These are phyloP conservation scores for Taphrina deformans DNA, from an alignment of 1,139 yeast species.

Conservation along the genomic window DNA sequence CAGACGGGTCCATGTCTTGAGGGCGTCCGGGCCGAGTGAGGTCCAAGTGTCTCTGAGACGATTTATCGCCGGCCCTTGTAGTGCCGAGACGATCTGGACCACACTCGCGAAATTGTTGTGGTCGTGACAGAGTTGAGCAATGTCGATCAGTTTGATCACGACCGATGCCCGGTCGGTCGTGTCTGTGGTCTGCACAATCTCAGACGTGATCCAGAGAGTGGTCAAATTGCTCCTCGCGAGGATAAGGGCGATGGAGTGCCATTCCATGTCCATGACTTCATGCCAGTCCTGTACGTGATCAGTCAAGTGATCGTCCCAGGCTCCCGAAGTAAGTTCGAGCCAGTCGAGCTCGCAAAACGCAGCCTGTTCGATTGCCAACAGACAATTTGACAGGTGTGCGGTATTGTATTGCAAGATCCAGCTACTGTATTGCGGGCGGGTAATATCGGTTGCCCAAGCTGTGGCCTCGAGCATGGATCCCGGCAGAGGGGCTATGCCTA, in stretches of 20 bases:
- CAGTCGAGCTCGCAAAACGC: constrained; percentile 83
- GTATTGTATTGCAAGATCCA: constrained; percentile 66
- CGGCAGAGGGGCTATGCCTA: constrained; percentile 38
- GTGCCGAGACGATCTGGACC: constrained; percentile 81
- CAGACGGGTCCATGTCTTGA: constrained; percentile 48
- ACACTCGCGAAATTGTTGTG: constrained; percentile 81
- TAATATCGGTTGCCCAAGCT: constrained; percentile 57
- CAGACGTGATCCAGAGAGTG: constrained; percentile 75
- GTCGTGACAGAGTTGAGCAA: constrained; percentile 65
- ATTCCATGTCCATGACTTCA: background rate
- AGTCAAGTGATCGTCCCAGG: constrained; percentile 50
- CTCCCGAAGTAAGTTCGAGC: constrained; percentile 55
- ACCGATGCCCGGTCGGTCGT: constrained; percentile 62
- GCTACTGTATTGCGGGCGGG: background rate
- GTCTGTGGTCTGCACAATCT: constrained; percentile 67
- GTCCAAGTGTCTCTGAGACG: constrained; percentile 72
- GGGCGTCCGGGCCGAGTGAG: constrained; percentile 54
- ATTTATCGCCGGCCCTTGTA: constrained; percentile 69
- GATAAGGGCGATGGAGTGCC: background rate
- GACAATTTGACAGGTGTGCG: constrained; percentile 65
- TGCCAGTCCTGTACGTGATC: constrained; percentile 10
- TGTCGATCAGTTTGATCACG: constrained; percentile 76
- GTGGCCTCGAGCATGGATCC: background rate
- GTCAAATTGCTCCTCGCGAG: background rate
- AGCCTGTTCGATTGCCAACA: constrained; percentile 84